phyloP scores from a whole-genome alignment of 2,329 filamentous ascomycete genomes.

The Rhinocladiella mackenziei region DNA sequence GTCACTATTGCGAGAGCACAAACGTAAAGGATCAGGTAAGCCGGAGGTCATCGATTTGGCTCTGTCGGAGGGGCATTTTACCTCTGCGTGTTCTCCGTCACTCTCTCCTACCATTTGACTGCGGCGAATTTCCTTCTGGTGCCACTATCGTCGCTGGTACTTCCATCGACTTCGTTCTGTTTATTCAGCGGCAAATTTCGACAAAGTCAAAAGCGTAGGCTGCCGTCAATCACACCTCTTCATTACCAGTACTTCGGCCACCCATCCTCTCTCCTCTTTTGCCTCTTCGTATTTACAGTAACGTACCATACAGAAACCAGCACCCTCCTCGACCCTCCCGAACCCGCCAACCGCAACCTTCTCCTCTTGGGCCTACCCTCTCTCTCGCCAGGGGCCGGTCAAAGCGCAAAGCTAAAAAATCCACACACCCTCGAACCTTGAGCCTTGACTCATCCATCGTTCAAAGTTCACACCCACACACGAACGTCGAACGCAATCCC shows the following conservation, averaged over 20 bases:
- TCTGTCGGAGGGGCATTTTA: too few relatives aligned
- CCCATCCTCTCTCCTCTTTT: not conserved
- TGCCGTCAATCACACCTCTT: not conserved
- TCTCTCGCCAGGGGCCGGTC: not conserved
- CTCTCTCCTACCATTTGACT: too few relatives aligned
- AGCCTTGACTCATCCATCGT: not conserved
- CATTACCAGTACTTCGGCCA: not conserved
- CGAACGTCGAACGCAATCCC: slow-evolving; percentile 1
- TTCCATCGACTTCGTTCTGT: too few relatives aligned
- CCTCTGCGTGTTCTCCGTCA: too few relatives aligned
- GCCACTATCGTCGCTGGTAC: too few relatives aligned
- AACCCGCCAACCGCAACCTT: not conserved
- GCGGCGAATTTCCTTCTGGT: too few relatives aligned
- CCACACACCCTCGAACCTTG: not conserved
- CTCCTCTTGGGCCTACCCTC: not conserved
- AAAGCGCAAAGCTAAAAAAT: not conserved
- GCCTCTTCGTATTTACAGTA: slow-evolving; percentile 3
- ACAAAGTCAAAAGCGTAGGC: not conserved
- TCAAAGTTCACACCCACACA: not conserved
- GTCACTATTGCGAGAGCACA: too few relatives aligned
- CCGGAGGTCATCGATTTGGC: too few relatives aligned
- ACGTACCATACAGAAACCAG: not conserved
- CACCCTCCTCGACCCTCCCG: not conserved
- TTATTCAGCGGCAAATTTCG: too few relatives aligned
- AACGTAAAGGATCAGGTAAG: too few relatives aligned